phyloP scores from a whole-genome alignment of 371 early-diverging fungal genomes.

The Apophysomyces ossiformis region DNA sequence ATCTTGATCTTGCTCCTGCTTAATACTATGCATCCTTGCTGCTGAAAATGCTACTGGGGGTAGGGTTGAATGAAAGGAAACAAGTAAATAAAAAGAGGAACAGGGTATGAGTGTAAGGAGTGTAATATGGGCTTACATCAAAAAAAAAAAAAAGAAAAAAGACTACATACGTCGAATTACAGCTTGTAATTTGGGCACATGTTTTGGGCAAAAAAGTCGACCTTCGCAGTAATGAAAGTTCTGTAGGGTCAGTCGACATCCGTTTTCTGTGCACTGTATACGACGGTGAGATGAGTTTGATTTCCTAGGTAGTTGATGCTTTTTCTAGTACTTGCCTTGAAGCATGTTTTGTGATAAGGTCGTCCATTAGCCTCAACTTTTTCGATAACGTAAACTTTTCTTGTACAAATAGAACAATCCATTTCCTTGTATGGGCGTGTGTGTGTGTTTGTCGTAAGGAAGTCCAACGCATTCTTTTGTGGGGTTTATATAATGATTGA shows the following conservation, averaged over 20 bases:
- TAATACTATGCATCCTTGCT: background rate
- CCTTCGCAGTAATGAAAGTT: constrained; percentile 42
- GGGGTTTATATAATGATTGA: constrained; percentile 1
- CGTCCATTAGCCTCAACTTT: constrained; percentile 64
- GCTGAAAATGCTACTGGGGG: background rate
- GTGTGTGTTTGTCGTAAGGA: constrained; percentile 3
- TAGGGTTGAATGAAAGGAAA: background rate
- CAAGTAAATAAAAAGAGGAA: background rate
- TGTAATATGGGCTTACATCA: background rate
- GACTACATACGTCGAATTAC: constrained; percentile 21
- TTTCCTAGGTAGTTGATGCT: background rate
- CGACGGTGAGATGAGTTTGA: background rate
- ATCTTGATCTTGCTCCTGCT: constrained; percentile 4
- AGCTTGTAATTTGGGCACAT: constrained; percentile 48
- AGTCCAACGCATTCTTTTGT: background rate
- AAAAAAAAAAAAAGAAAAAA: no score
- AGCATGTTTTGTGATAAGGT: constrained; percentile 61
- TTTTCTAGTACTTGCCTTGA: constrained; percentile 44
- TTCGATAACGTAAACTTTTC: constrained; percentile 66
- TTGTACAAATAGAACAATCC: constrained; percentile 57
- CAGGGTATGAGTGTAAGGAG: background rate
- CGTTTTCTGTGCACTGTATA: constrained; percentile 35
- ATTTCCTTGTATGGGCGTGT: background rate
- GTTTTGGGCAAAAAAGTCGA: constrained; percentile 42
- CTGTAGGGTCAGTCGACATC: constrained; percentile 42